Percentiles rank a stretch among this genome's conserved stretches.
These are phyloP conservation scores for Glaciozyma antarctica DNA, from an alignment of 768 basidiomycete species.

Conservation along the genomic window DNA sequence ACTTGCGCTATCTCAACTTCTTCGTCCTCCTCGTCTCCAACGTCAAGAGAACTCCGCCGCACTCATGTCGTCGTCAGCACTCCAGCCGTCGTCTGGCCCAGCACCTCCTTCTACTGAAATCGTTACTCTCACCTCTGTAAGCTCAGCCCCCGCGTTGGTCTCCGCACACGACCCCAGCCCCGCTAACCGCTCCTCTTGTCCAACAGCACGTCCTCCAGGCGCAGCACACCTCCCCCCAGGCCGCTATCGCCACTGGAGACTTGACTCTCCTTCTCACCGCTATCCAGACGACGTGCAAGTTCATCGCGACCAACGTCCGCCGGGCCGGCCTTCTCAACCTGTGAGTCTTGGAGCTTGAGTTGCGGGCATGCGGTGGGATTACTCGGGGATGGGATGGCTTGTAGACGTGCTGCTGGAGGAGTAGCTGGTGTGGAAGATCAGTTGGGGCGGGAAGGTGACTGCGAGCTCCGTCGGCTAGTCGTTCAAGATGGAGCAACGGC, in stretches of 20 bases:
- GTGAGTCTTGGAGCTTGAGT: conserved; percentile 44
- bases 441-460: too few species aligned
- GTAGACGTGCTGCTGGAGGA: too few species aligned
- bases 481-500: not conserved
- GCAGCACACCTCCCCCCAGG: conserved; percentile 14
- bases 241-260: conserved; percentile 72
- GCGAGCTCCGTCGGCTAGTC: too few species aligned
- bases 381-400: too few species aligned
- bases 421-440: too few species aligned
- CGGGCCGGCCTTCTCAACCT: conserved; percentile 95
- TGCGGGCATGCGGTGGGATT: too few species aligned
- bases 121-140: conserved; percentile 25
- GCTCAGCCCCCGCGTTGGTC: not conserved
- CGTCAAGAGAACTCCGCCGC: too few species aligned
- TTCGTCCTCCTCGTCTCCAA: too few species aligned
- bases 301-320: conserved; percentile 83
- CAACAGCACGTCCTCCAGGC: conserved; percentile 25
- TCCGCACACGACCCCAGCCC: not conserved
- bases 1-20: too few species aligned
- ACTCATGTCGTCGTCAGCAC: too few species aligned
- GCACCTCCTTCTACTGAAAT: conserved; percentile 9
- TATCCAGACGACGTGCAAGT: conserved; percentile 59
- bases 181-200: not conserved
- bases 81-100: too few species aligned
- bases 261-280: conserved; percentile 87